Evolutionary conservation across 2,329 filamentous ascomycete genomes (phyloP).

Genomic region (Trichocomaceae sp.): DNA sequence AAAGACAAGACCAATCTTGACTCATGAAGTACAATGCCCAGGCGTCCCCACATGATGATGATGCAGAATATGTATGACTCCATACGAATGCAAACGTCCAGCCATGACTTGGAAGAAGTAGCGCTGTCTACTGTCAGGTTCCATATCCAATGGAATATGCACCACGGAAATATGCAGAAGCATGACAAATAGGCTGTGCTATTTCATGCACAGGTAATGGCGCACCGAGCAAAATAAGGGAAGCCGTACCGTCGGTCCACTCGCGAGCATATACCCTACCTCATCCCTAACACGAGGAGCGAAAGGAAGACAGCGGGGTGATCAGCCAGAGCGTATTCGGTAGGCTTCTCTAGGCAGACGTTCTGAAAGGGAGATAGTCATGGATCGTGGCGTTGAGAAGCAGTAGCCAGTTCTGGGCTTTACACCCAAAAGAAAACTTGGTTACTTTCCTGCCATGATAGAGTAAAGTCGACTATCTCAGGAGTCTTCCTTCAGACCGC

Average conservation of each 20-base stretch:
- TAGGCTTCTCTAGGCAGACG: not conserved
- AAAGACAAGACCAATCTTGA: not conserved
- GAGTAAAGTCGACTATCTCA: conserved; percentile 17
- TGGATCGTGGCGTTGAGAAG: not conserved
- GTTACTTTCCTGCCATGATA: not conserved
- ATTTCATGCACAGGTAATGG: not conserved
- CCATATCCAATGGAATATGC: not conserved
- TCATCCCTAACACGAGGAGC: not conserved
- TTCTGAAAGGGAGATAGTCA: not conserved
- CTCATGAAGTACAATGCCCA: not conserved
- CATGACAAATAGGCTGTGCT: not conserved
- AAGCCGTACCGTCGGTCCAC: not conserved
- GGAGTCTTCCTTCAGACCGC: conserved; percentile 50
- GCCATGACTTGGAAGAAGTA: not conserved
- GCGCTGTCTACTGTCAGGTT: not conserved
- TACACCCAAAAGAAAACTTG: not conserved
- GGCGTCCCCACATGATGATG: not conserved
- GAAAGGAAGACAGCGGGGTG: not conserved
- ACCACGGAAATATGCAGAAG: not conserved
- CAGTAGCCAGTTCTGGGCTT: not conserved
- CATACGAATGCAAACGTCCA: not conserved
- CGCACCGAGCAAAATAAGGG: not conserved
- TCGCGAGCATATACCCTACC: not conserved
- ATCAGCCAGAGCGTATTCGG: not conserved
- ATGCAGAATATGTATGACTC: not conserved